Evolutionary conservation across 2,329 filamentous ascomycete genomes (phyloP).

Genomic region (Colletotrichum sp.): DNA sequence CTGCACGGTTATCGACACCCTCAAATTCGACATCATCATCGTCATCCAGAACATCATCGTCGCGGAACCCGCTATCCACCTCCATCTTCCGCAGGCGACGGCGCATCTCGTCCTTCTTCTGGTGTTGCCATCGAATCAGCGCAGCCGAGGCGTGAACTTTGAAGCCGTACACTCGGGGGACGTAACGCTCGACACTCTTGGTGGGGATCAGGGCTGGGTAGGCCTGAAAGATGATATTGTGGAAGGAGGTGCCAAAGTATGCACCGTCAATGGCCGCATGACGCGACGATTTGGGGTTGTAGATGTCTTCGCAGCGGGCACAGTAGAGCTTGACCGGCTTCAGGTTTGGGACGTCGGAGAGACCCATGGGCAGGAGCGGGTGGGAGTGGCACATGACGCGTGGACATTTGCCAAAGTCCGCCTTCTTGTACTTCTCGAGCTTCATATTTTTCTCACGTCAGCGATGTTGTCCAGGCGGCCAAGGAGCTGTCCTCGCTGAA

Average conservation of each 20-base stretch:
- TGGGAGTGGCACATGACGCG: slow-evolving; percentile 94
- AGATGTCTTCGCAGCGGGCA: slow-evolving; percentile 94
- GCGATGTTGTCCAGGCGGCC: background rate
- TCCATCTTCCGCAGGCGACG: slow-evolving; percentile 72
- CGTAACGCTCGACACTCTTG: slow-evolving; percentile 86
- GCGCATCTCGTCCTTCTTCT: slow-evolving; percentile 81
- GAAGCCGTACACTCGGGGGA: slow-evolving; percentile 93
- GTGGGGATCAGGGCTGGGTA: slow-evolving; percentile 88
- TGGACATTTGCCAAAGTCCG: slow-evolving; percentile 97
- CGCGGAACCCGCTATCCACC: slow-evolving; percentile 81
- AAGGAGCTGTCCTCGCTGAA: background rate
- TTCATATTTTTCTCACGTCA: slow-evolving; percentile 39
- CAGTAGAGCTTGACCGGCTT: slow-evolving; percentile 98
- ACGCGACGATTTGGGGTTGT: slow-evolving; percentile 97
- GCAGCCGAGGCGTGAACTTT: slow-evolving; percentile 90
- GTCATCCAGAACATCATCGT: slow-evolving; percentile 64
- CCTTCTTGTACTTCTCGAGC: slow-evolving; percentile 99
- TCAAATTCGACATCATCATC: slow-evolving; percentile 56
- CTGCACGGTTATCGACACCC: slow-evolving; percentile 36
- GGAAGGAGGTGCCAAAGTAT: slow-evolving; percentile 97
- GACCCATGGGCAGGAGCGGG: slow-evolving; percentile 91
- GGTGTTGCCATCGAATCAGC: slow-evolving; percentile 89
- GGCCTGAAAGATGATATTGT: slow-evolving; percentile 99
- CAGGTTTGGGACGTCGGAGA: slow-evolving; percentile 84
- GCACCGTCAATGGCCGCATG: slow-evolving; percentile 96